phyloP scores from a whole-genome alignment of 495 filamentous ascomycete genomes.

The Neurospora hispaniola region DNA sequence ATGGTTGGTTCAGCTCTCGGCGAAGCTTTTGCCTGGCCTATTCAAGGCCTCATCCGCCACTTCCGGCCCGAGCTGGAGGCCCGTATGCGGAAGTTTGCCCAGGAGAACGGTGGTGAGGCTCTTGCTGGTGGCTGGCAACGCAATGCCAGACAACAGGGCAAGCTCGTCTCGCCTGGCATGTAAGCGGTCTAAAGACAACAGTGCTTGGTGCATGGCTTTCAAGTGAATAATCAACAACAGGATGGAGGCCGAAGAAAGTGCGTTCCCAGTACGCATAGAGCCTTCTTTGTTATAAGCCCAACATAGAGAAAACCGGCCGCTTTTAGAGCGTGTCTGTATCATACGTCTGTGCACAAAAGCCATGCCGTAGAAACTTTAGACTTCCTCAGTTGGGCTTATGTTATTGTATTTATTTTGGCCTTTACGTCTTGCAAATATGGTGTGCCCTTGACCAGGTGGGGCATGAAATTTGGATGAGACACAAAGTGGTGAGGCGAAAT shows the following conservation, averaged over 20 bases:
- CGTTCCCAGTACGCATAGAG: neutral
- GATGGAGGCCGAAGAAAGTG: neutral
- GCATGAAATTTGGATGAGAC: neutral
- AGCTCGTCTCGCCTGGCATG: conserved; percentile 80
- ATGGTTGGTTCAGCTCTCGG: conserved; percentile 52
- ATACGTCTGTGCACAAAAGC: conserved; percentile 2
- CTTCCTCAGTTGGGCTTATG: neutral
- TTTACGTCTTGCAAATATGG: neutral
- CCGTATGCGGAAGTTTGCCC: conserved; percentile 65
- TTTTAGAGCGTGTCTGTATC: neutral
- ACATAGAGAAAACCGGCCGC: neutral
- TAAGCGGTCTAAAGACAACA: conserved; percentile 24
- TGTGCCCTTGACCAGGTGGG: neutral
- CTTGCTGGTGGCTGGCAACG: conserved; percentile 85
- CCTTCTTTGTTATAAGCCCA: neutral
- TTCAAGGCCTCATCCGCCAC: conserved; percentile 95
- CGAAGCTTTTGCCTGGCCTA: conserved; percentile 96
- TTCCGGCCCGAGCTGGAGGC: conserved; percentile 93
- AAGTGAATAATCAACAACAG: neutral
- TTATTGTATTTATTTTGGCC: conserved; percentile 3
- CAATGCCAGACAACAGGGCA: conserved; percentile 62
- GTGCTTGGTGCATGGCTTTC: neutral
- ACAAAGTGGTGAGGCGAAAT: neutral
- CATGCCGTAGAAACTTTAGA: neutral
- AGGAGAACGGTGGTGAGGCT: conserved; percentile 55